Base-by-base conservation (phyloP, 2,329 filamentous ascomycete genomes). In the Neonectria hederae region DNA sequence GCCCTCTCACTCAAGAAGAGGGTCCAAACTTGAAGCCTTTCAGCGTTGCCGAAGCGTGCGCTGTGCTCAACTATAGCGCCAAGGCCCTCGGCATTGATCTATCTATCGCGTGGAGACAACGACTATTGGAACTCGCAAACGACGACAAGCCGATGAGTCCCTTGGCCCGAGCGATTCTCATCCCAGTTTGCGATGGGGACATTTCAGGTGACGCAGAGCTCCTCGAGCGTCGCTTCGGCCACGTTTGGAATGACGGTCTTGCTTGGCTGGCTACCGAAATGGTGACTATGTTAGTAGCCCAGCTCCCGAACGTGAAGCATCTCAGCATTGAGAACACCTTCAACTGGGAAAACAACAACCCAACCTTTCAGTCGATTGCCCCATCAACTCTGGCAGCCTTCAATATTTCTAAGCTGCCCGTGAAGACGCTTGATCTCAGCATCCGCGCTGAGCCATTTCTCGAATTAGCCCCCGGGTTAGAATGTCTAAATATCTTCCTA, bases 201-300 rank as follows among this genome's bases (percentile, higher is more conserved):
- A 30, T n/a, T 38, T 2, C 9, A 11, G 21, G 30, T 35, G 14
- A 53, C 22, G 1, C 17, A 28, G 1, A 30, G 24, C 28, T 38
- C 4, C 6, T 5, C 19, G 19, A 22, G 9, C 30, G 24, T 32
- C 30, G 13, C 10, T 13, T 32, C 30, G 10, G 30, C 30, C 30
- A 13, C 30, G 5, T 13, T 4, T 32, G 30, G 30, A 4, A 21
- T n/a, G 4, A 48, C 30, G 32, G 5, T 8, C 7, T 13, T 19
- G 42, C 30, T 14, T 51, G 49, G 30, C 14, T 65, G 10, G 32
- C 43, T 14, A 22, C 38, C 4, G 57, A 64, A 24, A 19, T 64
- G 11, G 24, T 64, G 3, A 32, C 46, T 13, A 38, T 57, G 14
- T 19, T 61, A 11, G 24, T 64, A 13, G 57, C 46, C 5, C 40